Percentiles rank a stretch among this genome's conserved stretches.
Evolutionary conservation across 2,329 filamentous ascomycete species (phyloP).

Genomic region (Diaporthe ilicicola): DNA sequence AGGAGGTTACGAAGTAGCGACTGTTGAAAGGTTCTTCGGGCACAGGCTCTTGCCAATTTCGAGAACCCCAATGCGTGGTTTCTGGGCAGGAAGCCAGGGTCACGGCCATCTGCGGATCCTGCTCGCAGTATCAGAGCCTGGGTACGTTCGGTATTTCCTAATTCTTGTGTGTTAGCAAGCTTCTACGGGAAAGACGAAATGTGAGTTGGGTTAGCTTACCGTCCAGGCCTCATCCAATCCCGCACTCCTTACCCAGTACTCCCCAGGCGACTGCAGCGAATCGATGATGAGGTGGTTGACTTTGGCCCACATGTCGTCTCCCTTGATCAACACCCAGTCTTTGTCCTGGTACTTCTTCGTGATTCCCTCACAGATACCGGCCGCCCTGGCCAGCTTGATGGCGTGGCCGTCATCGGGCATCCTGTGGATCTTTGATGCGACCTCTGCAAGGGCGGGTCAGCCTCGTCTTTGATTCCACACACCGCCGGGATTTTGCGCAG

Average conservation of each 20-base stretch:
- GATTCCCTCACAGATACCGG: conserved; percentile 69
- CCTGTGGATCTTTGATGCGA: conserved; percentile 53
- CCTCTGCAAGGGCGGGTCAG: neutral
- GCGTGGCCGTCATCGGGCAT: conserved; percentile 82
- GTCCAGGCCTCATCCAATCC: conserved; percentile 75
- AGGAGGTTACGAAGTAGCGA: neutral
- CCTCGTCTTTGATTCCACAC: neutral
- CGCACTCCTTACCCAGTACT: conserved; percentile 67
- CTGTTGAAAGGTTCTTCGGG: neutral
- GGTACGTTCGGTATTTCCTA: conserved; percentile 12
- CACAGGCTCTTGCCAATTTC: neutral
- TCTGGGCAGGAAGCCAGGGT: neutral
- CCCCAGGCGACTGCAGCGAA: conserved; percentile 61
- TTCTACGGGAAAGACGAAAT: neutral
- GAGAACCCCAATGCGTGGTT: neutral
- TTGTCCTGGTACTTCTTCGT: conserved; percentile 54
- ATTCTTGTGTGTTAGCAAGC: neutral
- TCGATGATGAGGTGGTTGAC: conserved; percentile 70
- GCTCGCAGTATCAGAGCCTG: neutral
- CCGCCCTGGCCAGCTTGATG: conserved; percentile 76
- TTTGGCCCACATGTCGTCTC: conserved; percentile 66
- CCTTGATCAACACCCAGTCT: conserved; percentile 61
- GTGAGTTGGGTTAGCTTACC: conserved; percentile 37
- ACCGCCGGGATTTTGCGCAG: neutral
- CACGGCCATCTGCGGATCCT: neutral